Percentiles rank a stretch among this genome's conserved stretches.
Evolutionary conservation across 768 basidiomycete genomes (phyloP).

Genomic region (Hypholoma sublateritium): DNA sequence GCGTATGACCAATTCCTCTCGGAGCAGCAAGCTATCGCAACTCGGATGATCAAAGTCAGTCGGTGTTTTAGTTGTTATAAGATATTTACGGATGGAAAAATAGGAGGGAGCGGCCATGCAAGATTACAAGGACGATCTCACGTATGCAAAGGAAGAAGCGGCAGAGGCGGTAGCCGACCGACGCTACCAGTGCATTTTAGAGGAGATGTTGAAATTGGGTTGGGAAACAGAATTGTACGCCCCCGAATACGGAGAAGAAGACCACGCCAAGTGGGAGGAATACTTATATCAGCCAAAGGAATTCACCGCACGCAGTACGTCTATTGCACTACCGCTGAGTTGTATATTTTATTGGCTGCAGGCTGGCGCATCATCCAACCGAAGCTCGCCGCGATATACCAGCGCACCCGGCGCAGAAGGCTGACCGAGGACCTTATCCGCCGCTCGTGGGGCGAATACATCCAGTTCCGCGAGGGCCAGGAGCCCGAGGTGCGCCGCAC

Average conservation of each 20-base stretch:
- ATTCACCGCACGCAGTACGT: conserved; percentile 5
- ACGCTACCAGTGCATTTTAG: not conserved
- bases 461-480: not conserved
- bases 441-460: not conserved
- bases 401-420: not conserved
- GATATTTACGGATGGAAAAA: not conserved
- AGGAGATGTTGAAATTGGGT: not conserved
- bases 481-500: not conserved
- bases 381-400: not conserved
- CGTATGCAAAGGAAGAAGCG: not conserved
- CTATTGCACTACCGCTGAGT: not conserved
- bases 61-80: too few species aligned
- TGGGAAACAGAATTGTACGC: conserved; percentile 2
- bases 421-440: not conserved
- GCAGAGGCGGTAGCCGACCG: not conserved
- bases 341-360: not conserved
- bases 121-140: not conserved
- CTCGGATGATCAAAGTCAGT: conserved; percentile 8
- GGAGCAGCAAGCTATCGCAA: not conserved
- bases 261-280: not conserved
- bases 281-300: conserved; percentile 8
- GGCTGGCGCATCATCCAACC: conserved; percentile 1
- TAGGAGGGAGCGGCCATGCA: conserved; percentile 3
- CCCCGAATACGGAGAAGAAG: not conserved
- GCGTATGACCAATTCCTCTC: not conserved